Evolutionary conservation across 345 rosid species (phyloP).

Genomic region (Bretschneidera sinensis): DNA sequence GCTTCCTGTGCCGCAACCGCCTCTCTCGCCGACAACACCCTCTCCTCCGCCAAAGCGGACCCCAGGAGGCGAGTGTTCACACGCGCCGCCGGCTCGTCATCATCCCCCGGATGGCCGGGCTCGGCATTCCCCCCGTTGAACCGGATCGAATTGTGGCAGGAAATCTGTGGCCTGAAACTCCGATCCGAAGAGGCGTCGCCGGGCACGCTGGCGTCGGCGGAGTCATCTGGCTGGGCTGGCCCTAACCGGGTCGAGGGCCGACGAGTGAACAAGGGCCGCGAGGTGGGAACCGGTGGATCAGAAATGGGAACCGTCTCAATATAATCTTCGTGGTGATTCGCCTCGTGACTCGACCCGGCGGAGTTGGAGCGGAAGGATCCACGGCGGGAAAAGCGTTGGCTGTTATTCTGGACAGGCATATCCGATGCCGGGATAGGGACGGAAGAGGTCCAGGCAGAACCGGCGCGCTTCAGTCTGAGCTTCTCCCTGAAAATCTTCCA

Average conservation of each 20-base stretch:
- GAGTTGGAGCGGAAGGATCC: slow-evolving; percentile 26
- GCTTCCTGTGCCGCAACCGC: slow-evolving; percentile 78
- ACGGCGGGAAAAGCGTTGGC: slow-evolving; percentile 26
- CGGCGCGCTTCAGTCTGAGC: slow-evolving; percentile 62
- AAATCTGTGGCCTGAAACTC: slow-evolving; percentile 43
- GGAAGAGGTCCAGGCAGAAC: slow-evolving; percentile 64
- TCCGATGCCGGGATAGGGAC: slow-evolving; percentile 55
- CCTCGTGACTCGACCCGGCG: background rate
- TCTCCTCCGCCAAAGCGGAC: slow-evolving; percentile 52
- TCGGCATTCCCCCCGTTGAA: background rate
- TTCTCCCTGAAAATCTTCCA: slow-evolving; percentile 76
- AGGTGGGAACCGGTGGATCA: slow-evolving; percentile 25
- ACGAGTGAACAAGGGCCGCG: slow-evolving; percentile 45
- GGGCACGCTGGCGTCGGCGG: slow-evolving; percentile 15
- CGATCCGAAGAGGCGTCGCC: slow-evolving; percentile 29
- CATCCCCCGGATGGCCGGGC: slow-evolving; percentile 21
- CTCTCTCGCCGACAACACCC: slow-evolving; percentile 74
- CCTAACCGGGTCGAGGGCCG: slow-evolving; percentile 44
- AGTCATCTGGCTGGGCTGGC: slow-evolving; percentile 20
- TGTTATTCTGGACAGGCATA: slow-evolving; percentile 27
- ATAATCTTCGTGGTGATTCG: background rate
- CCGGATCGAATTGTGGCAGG: slow-evolving; percentile 50
- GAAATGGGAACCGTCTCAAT: slow-evolving; percentile 20
- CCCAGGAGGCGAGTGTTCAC: slow-evolving; percentile 33
- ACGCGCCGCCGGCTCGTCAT: slow-evolving; percentile 27